Percentiles rank a stretch among this genome's conserved stretches.
Evolutionary conservation across 192 early-diverging fungal genomes (phyloP).

Genomic region (Powellomyces hirtus): DNA sequence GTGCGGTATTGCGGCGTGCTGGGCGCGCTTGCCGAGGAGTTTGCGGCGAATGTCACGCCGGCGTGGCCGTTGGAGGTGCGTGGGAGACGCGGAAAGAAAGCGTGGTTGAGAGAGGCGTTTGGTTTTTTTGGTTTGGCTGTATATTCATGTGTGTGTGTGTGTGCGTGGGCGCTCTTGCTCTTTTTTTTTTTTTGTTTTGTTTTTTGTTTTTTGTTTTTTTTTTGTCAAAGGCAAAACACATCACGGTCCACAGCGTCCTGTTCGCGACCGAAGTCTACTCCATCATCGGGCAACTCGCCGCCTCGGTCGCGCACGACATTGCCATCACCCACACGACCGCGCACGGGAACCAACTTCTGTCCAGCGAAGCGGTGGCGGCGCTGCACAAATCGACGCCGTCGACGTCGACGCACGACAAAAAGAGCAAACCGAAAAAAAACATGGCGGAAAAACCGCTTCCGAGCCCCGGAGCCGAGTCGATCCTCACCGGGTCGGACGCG

Average conservation of each 20-base stretch:
- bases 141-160: too few species aligned
- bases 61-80: constrained; percentile 29
- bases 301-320: constrained; percentile 24
- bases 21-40: constrained; percentile 31
- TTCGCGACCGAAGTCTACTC: constrained; percentile 40
- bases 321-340: constrained; percentile 8
- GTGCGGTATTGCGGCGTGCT: constrained; percentile 22
- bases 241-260: constrained; percentile 25
- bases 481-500: constrained; percentile 9
- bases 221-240: constrained; percentile 15
- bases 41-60: constrained; percentile 22
- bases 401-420: too few species aligned
- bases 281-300: constrained; percentile 33
- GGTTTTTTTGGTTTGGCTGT: not conserved
- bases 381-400: not conserved
- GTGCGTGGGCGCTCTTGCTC: too few species aligned
- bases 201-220: too few species aligned
- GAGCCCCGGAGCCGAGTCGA: constrained; percentile 24
- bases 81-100: not conserved
- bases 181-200: too few species aligned
- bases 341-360: constrained; percentile 3
- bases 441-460: not conserved
- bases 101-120: not conserved
- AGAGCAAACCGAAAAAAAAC: constrained; percentile 22
- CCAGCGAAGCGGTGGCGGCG: constrained; percentile 9